Percentiles rank a stretch among this genome's conserved stretches.
phyloP scores from a whole-genome alignment of 768 basidiomycete species.

The Suillus paluster region DNA sequence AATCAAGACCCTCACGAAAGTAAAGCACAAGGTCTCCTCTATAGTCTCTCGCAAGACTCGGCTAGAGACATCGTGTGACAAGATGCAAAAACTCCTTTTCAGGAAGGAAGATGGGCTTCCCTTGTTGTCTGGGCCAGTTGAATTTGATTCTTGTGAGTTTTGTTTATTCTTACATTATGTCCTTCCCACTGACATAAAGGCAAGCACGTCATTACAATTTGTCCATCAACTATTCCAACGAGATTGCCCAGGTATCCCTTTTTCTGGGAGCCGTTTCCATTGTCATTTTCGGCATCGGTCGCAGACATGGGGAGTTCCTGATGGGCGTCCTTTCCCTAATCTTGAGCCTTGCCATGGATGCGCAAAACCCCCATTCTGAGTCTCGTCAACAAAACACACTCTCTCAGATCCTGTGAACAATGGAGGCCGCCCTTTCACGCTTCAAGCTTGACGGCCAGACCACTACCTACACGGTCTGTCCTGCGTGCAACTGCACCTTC shows the following conservation, averaged over 20 bases:
- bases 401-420: background rate
- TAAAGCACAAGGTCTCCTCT: background rate
- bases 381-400: background rate
- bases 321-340: slow-evolving; percentile 19
- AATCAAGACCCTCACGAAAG: background rate
- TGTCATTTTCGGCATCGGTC: slow-evolving; percentile 21
- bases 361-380: background rate
- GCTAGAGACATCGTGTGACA: background rate
- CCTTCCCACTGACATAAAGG: background rate
- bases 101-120: background rate
- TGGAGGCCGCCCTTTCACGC: slow-evolving; percentile 9
- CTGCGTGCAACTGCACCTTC: slow-evolving; percentile 17
- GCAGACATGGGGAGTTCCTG: slow-evolving; percentile 18
- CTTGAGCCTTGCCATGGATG: slow-evolving; percentile 8
- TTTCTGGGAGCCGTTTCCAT: slow-evolving; percentile 23
- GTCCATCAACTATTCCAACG: slow-evolving; percentile 14
- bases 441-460: slow-evolving; percentile 21
- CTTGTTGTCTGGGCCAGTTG: background rate
- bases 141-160: background rate
- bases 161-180: background rate
- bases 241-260: slow-evolving; percentile 23
- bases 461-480: slow-evolving; percentile 19
- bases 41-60: background rate
- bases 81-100: background rate
- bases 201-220: slow-evolving; percentile 9